Evolutionary conservation across 768 basidiomycete species (phyloP), one percentile per base, ranked within the genome.

Genomic region (Leccinum barrowsii): DNA sequence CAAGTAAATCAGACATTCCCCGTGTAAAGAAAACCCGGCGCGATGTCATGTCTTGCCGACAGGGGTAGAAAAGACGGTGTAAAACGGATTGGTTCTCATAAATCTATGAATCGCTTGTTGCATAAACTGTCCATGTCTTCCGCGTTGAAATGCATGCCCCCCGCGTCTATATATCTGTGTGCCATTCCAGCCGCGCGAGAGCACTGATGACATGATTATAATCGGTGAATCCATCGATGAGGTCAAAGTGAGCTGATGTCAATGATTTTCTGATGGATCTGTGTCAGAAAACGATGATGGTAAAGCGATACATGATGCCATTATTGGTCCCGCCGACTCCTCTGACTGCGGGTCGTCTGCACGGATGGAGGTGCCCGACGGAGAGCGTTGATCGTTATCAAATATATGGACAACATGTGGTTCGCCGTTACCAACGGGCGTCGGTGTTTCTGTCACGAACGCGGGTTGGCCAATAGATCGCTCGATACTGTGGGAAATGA

Each of bases 201-300:
- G 60, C 48, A 55, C 32, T 22, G 46, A 47, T 52, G 54, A 51
- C 47, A 57, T 37, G 61, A 35, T 46, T 59, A 32, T 56, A 63
- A 59, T 59, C 44, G 51, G 60, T 26, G 49, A 52, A 55, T 62
- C 61, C 55, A 54, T 79, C 4, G 77, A 77, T 28, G 80, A 78
- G 52, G 82, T 81, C 42, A 76, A 76, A 40, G 80, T 69, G 50
- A 73, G 68, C 56, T 77, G 78, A 64, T 80, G 82, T 57, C 72
- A 67, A 50, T 53, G 56, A 32, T 60, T 62, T 54, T 59, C 64
- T 64, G 63, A 56, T 58, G 58, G 57, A 59, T 68, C 61, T 51
- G 59, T 53, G 57, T 66, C 67, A 48, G 65, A 67, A 47, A 67
- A 59, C 28, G 71, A 74, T 52, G 72, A 56, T 59, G 70, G 60